A percentile compares a stretch with the other conserved stretches of the same genome.
These are phyloP conservation scores for Nitzschia sp. DNA, from an alignment of 108 stramenopile species.

Conservation along the genomic window DNA sequence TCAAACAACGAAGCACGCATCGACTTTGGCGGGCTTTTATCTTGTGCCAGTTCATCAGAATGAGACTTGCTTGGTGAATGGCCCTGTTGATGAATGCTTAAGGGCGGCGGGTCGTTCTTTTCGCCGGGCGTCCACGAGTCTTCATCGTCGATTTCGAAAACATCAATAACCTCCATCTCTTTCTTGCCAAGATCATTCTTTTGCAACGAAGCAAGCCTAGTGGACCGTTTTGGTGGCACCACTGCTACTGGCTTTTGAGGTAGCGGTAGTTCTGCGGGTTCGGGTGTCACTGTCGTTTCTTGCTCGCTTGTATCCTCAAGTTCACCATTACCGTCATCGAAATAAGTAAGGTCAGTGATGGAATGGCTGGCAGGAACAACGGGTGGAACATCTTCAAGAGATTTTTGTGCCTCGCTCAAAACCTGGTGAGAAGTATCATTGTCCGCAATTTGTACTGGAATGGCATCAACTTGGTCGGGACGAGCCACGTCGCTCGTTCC, in stretches of 20 bases:
- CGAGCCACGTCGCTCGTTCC: no score
- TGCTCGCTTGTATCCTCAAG: not conserved
- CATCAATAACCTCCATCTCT: conserved; percentile 32
- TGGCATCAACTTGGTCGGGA: no score
- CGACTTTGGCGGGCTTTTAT: not conserved
- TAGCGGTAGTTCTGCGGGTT: not conserved
- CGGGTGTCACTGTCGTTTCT: not conserved
- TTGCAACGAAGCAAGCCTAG: conserved; percentile 6
- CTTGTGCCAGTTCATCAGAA: not conserved
- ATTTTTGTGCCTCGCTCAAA: not conserved
- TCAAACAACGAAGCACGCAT: conserved; percentile 1
- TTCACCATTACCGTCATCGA: conserved; percentile 8
- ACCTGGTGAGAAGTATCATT: no score
- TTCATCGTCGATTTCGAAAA: conserved; percentile 29
- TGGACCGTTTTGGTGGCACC: not conserved
- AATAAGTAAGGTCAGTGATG: conserved; percentile 15
- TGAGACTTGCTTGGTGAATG: conserved; percentile 3
- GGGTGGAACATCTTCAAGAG: not conserved
- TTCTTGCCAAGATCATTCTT: not conserved
- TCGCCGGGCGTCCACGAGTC: conserved; percentile 34
- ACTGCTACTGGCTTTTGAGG: not conserved
- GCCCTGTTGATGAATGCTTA: no score
- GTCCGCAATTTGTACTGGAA: no score
- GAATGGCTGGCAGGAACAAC: not conserved
- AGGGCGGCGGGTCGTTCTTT: no score